Evolutionary conservation across 2,329 filamentous ascomycete genomes (phyloP).

Genomic region (Fusarium sp.): DNA sequence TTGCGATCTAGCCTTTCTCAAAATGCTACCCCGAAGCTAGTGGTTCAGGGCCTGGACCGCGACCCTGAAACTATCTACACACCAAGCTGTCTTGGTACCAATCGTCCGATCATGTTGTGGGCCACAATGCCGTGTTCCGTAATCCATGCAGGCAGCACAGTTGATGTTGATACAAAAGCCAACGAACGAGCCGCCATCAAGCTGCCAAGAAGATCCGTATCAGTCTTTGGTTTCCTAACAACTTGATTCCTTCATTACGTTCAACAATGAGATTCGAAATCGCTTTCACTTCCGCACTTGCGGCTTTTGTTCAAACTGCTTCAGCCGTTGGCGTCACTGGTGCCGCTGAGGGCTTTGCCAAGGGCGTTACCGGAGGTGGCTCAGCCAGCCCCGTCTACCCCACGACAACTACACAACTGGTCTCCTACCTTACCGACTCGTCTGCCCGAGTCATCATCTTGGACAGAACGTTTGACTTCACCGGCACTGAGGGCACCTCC

Average conservation of each 20-base stretch:
- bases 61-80: not conserved
- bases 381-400: not conserved
- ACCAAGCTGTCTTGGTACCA: not conserved
- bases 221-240: not conserved
- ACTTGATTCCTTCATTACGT: not conserved
- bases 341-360: not conserved
- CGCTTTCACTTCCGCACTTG: not conserved
- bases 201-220: not conserved
- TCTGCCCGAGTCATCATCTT: not conserved
- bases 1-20: not conserved
- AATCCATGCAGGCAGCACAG: not conserved
- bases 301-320: not conserved
- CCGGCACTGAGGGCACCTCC: not conserved
- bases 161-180: not conserved
- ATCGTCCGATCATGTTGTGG: not conserved
- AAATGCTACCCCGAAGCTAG: not conserved
- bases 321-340: not conserved
- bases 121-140: not conserved
- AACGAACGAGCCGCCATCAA: not conserved
- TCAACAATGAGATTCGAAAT: not conserved
- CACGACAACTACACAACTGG: not conserved
- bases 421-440: not conserved
- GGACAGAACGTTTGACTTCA: not conserved
- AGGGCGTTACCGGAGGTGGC: not conserved
- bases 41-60: not conserved